Evolutionary conservation across 2,329 filamentous ascomycete genomes (phyloP).

Genomic region (Leptographium procerum): DNA sequence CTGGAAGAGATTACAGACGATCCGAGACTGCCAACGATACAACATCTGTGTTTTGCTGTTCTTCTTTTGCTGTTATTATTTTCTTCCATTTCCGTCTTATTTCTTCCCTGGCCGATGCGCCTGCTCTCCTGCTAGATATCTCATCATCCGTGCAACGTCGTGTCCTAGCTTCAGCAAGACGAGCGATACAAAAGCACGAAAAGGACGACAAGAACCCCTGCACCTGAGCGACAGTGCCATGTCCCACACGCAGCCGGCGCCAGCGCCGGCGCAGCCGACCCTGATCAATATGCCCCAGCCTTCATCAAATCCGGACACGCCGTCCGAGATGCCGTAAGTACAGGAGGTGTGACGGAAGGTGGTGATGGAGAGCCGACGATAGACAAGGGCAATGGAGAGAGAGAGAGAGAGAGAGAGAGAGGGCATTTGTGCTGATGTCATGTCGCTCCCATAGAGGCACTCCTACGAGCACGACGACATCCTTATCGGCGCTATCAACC

Average conservation of each 20-base stretch:
- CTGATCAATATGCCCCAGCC: constrained; percentile 77
- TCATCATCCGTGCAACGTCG: not conserved
- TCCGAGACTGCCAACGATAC: no score
- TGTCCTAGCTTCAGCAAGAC: not conserved
- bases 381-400: not conserved
- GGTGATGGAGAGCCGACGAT: constrained; percentile 12
- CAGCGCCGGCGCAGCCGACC: constrained; percentile 39
- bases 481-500: constrained; percentile 81
- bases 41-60: no score
- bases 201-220: not conserved
- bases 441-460: constrained; percentile 60
- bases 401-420: not conserved
- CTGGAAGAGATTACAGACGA: not conserved
- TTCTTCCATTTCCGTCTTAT: not conserved
- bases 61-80: no score
- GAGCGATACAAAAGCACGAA: not conserved
- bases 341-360: no score
- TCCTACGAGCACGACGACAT: constrained; percentile 84
- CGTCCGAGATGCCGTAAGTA: constrained; percentile 84
- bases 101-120: not conserved
- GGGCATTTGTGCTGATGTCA: not conserved
- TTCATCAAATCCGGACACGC: constrained; percentile 72
- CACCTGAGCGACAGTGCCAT: not conserved
- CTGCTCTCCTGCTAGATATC: not conserved
- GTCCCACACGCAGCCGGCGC: constrained; percentile 1